Evolutionary conservation across 140 eudicot species (phyloP), one percentile per base, ranked within the genome.

Genomic region (Oenanthe javanica): DNA sequence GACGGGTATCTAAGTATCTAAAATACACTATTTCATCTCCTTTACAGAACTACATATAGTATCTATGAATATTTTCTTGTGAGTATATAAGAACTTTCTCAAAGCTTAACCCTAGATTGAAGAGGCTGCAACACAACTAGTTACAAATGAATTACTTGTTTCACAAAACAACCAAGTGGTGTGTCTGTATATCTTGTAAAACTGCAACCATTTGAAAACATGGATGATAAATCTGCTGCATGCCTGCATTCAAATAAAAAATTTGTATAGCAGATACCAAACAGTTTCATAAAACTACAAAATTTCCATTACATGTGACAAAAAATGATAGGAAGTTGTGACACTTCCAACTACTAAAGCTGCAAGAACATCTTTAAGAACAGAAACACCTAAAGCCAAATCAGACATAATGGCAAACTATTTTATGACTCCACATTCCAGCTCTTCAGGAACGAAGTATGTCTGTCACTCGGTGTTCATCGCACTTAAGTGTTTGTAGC

Each of bases 401-500:
- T 2, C 76, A 12, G 21, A 71, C 76, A 55, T 55, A 19, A 18
- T 1, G 25, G 64, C 8, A 55, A 0, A 18, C 10, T 48, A 6
- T 18, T 19, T 5, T 55, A 15, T 52, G 21, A 52, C 59, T 52
- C 59, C 59, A 61, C 10, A 54, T 61, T 61, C 36, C 70, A 63
- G 31, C 69, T 23, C 23, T 23, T 18, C 16, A 19, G 31, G 38
- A 63, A 63, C 5, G 15, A 11, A 9, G 5, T 25, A 21, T 66
- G 42, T 16, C 52, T 11, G 54, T 19, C 54, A 43, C 16, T 42
- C 47, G 5, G 75, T 70, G 45, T 18, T 38, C 9, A 6, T 13
- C 45, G 15, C 49, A 71, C 72, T 77, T 78, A 87, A 81, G 93
- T 89, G 83, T 93, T 91, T 21, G 98, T 93, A 61, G 98, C 93